Evolutionary conservation across 129 eudicot genomes (phyloP).

Genomic region (Heracleum sosnowskyi): DNA sequence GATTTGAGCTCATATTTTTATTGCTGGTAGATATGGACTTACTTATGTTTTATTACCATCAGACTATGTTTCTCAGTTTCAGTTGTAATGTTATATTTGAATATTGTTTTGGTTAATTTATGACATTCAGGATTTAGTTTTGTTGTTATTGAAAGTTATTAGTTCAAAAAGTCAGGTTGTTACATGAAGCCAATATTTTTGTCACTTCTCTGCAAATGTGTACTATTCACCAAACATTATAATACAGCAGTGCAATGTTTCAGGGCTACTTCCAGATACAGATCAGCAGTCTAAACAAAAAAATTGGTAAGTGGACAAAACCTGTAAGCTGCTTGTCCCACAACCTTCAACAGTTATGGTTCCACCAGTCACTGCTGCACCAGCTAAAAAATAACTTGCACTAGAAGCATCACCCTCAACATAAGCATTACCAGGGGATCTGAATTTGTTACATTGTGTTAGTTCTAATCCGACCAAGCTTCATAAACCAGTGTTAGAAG

Average conservation of each 20-base stretch:
- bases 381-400: slow-evolving; percentile 97
- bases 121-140: no score
- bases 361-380: slow-evolving; percentile 96
- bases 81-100: no score
- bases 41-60: no score
- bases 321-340: slow-evolving; percentile 98
- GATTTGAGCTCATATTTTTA: no score
- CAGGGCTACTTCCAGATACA: background rate
- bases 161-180: no score
- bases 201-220: background rate
- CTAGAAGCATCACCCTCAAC: slow-evolving; percentile 99
- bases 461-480: slow-evolving; percentile 6
- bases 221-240: background rate
- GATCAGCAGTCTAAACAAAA: background rate
- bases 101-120: no score
- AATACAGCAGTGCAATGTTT: background rate
- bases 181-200: no score
- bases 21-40: no score
- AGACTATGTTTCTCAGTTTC: no score
- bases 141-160: no score
- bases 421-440: slow-evolving; percentile 94
- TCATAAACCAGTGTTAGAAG: slow-evolving; percentile 6
- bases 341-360: slow-evolving; percentile 96
- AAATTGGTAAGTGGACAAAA: slow-evolving; percentile 15
- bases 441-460: slow-evolving; percentile 16